Evolutionary conservation across 2,329 filamentous ascomycete genomes (phyloP), one percentile per base, ranked within the genome.

Genomic region (Colletotrichum gloeosporioides): DNA sequence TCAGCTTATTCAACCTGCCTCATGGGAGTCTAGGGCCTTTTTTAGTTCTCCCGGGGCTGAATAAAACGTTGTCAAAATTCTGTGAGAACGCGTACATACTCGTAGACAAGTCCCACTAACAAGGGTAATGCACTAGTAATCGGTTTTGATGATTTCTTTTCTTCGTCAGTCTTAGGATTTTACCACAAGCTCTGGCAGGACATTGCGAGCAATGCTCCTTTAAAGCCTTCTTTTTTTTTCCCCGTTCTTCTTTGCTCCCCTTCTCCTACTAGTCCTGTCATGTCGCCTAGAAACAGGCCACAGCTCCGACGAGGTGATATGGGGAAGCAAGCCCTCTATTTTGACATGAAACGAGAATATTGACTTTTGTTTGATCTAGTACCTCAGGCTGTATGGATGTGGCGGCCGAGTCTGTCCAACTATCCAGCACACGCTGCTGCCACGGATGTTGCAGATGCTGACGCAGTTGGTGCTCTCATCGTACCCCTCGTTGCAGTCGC

Each of bases 41-140:
- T 16, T n/a, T 4, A 16, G 16, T 15, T 18, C 15, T 39, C 36
- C 36, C 7, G 0, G 4, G 4, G 4, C 36, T 39, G 9, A 2
- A 5, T 4, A 15, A 12, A 39, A 39, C 1, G 36, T 18, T 1
- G 9, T 18, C 8, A 8, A 3, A 16, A 39, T 39, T n/a, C 39
- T 6, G 16, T 18, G 16, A 44, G 8, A 1, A 44, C 16, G 39
- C 39, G 8, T 44, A 9, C 8, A n/a, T 44, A 3, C 16, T 18
- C 16, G 1, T 44, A 39, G 2, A 1, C 8, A 5, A 44, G 18
- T 1, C 3, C 39, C 1, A 39, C 2, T 9, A 39, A 8, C 0
- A 4, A 9, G 2, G 36, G 36, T 5, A 3, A 18, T 36, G 34
- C 3, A 36, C 34, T 36, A 2, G 34, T 36, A 18, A 9, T 18